Base-by-base conservation (phyloP, 306 rosid genomes). In the Cucumis hystrix region DNA sequence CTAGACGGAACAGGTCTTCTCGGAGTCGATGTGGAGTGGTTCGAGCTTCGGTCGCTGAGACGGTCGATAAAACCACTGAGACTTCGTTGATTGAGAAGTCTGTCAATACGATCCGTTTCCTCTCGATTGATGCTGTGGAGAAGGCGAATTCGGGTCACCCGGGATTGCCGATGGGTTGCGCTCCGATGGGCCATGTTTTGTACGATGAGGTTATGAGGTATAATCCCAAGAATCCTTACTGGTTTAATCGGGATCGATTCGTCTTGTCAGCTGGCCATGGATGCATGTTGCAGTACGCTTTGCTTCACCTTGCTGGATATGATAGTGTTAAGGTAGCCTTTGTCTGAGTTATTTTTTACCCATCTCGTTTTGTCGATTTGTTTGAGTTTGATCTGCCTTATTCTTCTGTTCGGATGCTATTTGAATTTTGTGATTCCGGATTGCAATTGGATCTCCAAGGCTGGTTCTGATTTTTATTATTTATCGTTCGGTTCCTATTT, bases 181-280 rank as follows among this genome's bases (percentile, higher is more conserved):
- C 92, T 30, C 95, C 95, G 16, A 72, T 86, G 86, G 95, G 92
- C 30, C 95, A 90, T 61, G 81, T 90, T 28, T 80, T 90, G 57
- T 90, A 84, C 55, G 92, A 90, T 14, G 95, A 90, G 80, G 47
- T 82, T 9, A 85, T 90, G 95, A 86, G 74, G 79, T 90, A 83
- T 40, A 90, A 90, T 72, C 95, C 95, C 1, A 86, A 86, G 45
- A 90, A 90, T 54, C 92, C 92, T 1, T 59, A 74, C 10, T 90
- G 92, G 95, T 90, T 78, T 15, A 78, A 78, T 66, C 56, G 80
- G 65, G 98, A 95, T 83, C 89, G 98, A 41, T 95, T 95, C 25
- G 97, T 95, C 16, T 55, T 95, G 78, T 95, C 98, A 12, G 98
- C 98, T 6, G 97, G 98, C 0, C 98, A 95, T 30, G 98, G 98